These are phyloP conservation scores for Populus hybrid DNA, from an alignment of 441 rosid species.

Conservation along the genomic window DNA sequence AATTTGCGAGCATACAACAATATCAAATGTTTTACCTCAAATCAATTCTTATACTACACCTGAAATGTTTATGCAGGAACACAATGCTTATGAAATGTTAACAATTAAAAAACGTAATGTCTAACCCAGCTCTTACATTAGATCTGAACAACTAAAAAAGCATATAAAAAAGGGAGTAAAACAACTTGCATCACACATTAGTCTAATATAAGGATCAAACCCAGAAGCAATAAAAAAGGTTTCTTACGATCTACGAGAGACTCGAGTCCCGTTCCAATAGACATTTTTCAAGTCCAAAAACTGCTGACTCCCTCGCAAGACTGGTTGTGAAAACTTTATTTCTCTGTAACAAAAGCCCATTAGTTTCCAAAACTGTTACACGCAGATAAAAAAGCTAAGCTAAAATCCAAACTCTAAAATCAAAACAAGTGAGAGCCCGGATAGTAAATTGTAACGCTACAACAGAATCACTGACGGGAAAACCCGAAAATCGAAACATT, in stretches of 20 bases:
- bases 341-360: background rate
- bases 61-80: background rate
- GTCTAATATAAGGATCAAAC: background rate
- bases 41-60: background rate
- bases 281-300: background rate
- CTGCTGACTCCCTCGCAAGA: background rate
- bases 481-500: background rate
- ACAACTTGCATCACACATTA: background rate
- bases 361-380: background rate
- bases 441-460: background rate
- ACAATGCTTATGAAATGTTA: background rate
- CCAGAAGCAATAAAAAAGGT: background rate
- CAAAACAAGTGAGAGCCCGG: background rate
- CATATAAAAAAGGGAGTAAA: background rate
- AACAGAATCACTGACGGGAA: background rate
- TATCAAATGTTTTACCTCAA: background rate
- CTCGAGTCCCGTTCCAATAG: background rate
- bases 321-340: background rate
- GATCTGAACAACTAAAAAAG: background rate
- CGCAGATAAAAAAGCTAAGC: background rate
- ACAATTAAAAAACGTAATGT: background rate
- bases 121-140: background rate
- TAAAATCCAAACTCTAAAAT: too few relatives aligned
- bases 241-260: background rate
- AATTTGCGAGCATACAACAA: background rate